Percentiles rank a stretch among this genome's conserved stretches.
Evolutionary conservation across 345 rosid species (phyloP).

Genomic region (Passiflora organensis): DNA sequence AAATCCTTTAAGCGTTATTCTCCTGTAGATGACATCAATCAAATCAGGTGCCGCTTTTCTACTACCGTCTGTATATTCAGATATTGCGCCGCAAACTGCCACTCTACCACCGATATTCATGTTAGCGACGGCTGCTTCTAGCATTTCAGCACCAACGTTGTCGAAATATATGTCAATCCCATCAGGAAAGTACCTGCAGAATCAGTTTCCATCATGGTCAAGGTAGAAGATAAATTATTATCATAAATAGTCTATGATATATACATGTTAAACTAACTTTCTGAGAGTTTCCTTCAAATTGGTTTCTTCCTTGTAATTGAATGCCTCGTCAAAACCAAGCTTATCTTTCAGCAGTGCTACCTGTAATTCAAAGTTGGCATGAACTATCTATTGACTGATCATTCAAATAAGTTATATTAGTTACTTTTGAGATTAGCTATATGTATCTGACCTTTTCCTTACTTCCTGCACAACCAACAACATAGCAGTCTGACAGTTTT

Average conservation of each 20-base stretch:
- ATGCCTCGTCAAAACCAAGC: conserved; percentile 53
- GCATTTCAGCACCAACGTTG: conserved; percentile 55
- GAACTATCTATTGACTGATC: neutral
- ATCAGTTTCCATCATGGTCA: neutral
- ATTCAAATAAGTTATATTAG: neutral
- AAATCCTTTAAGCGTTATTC: conserved; percentile 49
- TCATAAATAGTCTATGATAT: neutral
- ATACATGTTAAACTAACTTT: conserved; percentile 15
- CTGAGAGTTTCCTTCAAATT: conserved; percentile 35
- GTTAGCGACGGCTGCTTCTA: conserved; percentile 39
- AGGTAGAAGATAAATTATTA: neutral
- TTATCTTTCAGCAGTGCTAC: conserved; percentile 42
- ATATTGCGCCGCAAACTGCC: conserved; percentile 47
- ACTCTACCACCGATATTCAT: conserved; percentile 49
- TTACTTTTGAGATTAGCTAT: neutral
- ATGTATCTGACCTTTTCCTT: conserved; percentile 27
- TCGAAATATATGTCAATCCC: conserved; percentile 65
- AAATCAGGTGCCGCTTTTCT: conserved; percentile 37
- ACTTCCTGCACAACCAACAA: conserved; percentile 48
- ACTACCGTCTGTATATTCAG: conserved; percentile 30
- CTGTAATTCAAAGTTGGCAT: conserved; percentile 3
- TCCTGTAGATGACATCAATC: conserved; percentile 44
- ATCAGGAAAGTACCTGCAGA: conserved; percentile 42
- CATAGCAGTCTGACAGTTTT: conserved; percentile 42
- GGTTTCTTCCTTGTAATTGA: conserved; percentile 47